Percentiles rank a stretch among this genome's conserved stretches.
Evolutionary conservation across 768 basidiomycete species (phyloP).

Genomic region (Leccinum fibrillosum): DNA sequence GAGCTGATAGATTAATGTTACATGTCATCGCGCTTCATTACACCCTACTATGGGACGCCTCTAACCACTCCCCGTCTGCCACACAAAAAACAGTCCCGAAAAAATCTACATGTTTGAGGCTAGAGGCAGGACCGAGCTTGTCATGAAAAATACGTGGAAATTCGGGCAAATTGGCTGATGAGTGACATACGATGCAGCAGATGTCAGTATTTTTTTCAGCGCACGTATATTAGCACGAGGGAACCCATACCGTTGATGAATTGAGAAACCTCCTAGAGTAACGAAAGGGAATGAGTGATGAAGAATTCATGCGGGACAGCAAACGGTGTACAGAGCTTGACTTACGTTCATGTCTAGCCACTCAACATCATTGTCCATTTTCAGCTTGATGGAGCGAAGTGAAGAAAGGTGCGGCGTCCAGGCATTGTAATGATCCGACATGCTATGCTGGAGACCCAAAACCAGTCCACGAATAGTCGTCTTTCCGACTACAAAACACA

Average conservation of each 20-base stretch:
- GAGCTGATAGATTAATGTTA: too few relatives aligned
- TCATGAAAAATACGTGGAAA: too few relatives aligned
- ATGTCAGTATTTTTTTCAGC: too few relatives aligned
- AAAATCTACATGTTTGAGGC: too few relatives aligned
- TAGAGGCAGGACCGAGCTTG: too few relatives aligned
- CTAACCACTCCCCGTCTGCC: neutral
- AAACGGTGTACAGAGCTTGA: neutral
- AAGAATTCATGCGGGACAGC: neutral
- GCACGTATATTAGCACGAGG: neutral
- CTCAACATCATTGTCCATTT: neutral
- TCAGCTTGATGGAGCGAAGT: neutral
- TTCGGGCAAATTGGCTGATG: too few relatives aligned
- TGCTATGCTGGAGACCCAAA: neutral
- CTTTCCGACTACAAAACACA: neutral
- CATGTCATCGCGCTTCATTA: too few relatives aligned
- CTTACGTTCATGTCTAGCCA: neutral
- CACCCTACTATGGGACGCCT: neutral
- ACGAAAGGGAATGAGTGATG: neutral
- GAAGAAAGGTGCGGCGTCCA: neutral
- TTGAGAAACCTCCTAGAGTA: neutral
- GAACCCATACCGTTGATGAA: neutral
- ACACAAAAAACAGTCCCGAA: neutral
- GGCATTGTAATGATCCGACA: neutral
- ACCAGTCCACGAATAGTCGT: neutral
- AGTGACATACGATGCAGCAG: too few relatives aligned